These are phyloP conservation scores for Penicillium sp. DNA, from an alignment of 2,329 filamentous ascomycete species.

Conservation along the genomic window DNA sequence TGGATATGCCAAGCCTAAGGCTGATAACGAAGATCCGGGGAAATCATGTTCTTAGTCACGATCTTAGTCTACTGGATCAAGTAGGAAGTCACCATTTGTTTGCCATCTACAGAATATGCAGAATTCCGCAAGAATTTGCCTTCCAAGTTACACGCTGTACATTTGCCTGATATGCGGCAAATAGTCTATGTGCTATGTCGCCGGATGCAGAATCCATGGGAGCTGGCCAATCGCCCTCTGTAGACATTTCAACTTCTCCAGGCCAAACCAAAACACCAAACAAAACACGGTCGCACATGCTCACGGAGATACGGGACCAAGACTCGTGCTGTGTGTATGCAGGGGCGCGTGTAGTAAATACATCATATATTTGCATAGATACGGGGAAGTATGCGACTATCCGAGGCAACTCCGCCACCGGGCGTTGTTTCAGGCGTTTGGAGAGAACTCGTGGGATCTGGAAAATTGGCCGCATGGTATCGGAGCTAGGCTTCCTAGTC, in stretches of 20 bases:
- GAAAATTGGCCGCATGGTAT: not conserved
- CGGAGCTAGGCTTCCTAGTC: not conserved
- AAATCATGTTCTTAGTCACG: not conserved
- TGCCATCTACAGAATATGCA: not conserved
- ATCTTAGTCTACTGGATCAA: not conserved
- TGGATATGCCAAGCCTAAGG: not conserved
- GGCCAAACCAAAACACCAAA: not conserved
- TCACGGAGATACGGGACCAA: not conserved
- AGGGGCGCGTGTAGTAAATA: not conserved
- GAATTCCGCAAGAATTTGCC: not conserved
- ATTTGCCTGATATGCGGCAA: not conserved
- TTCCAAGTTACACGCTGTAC: not conserved
- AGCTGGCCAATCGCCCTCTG: not conserved
- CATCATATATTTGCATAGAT: not conserved
- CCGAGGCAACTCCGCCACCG: not conserved
- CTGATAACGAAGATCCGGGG: conserved; percentile 20
- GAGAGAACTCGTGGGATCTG: not conserved
- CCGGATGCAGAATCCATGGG: not conserved
- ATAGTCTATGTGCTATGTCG: not conserved
- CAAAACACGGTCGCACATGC: not conserved
- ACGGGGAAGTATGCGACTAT: not conserved
- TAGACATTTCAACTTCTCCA: not conserved
- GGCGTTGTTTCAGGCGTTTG: not conserved
- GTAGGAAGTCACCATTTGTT: not conserved
- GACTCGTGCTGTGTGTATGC: not conserved